Conservation (phyloP, 345 rosid species). For the Eucalyptus virginea region DNA sequence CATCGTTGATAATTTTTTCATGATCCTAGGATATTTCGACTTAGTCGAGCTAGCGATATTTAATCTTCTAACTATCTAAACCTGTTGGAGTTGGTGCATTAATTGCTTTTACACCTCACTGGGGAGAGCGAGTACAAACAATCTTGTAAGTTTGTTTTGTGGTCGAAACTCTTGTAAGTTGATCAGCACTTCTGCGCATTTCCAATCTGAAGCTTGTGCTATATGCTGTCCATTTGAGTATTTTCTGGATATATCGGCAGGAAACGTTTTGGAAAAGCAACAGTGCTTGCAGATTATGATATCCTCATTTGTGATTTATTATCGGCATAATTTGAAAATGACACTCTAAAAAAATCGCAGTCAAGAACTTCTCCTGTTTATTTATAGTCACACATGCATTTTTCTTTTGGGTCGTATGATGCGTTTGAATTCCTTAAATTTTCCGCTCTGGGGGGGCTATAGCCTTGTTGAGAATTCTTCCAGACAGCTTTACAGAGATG, state of each 20-base stretch:
- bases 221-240: background rate
- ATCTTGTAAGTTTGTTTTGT: background rate
- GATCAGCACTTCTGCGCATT: background rate
- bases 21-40: background rate
- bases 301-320: background rate
- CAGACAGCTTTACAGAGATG: constrained; percentile 57
- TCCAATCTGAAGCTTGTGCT: background rate
- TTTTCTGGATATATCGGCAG: background rate
- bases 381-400: background rate
- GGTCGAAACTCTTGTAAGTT: background rate
- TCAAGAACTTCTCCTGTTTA: background rate
- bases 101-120: background rate
- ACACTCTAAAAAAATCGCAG: background rate
- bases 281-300: background rate
- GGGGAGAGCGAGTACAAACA: background rate
- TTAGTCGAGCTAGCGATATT: background rate
- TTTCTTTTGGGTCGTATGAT: background rate
- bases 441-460: background rate
- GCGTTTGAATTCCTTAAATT: background rate
- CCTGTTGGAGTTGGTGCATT: background rate
- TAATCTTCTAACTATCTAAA: background rate
- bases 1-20: background rate
- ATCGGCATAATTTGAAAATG: background rate
- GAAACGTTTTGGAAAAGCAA: background rate
- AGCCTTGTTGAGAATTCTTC: constrained; percentile 29